Conservation (phyloP, 1,139 yeast species). For the Sugiyamaella pinicola region DNA sequence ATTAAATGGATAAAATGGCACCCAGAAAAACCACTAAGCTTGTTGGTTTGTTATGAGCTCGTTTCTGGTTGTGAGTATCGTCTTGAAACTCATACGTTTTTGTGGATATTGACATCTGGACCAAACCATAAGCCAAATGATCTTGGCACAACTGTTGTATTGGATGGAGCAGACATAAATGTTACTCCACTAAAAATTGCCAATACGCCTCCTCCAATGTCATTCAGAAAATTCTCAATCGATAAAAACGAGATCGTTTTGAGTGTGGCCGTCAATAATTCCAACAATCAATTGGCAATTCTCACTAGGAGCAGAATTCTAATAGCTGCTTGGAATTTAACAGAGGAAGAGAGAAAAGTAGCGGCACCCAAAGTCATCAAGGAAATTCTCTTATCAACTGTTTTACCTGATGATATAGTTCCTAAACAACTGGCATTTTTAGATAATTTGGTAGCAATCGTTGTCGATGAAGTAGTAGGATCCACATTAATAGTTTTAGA, state of each 20-base stretch:
- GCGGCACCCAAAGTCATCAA: slow-evolving; percentile 52
- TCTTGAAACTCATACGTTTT: slow-evolving; percentile 68
- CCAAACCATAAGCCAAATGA: slow-evolving; percentile 70
- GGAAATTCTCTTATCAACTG: slow-evolving; percentile 41
- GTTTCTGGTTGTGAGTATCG: slow-evolving; percentile 36
- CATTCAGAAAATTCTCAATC: slow-evolving; percentile 65
- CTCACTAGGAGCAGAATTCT: slow-evolving; percentile 50
- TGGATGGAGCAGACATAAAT: slow-evolving; percentile 74
- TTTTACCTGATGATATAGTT: slow-evolving; percentile 49
- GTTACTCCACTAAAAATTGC: slow-evolving; percentile 84
- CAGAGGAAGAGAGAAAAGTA: slow-evolving; percentile 37
- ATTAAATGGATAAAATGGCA: slow-evolving; percentile 68
- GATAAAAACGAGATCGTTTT: slow-evolving; percentile 49
- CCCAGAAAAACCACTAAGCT: slow-evolving; percentile 80
- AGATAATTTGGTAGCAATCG: slow-evolving; percentile 55
- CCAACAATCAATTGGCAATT: slow-evolving; percentile 63
- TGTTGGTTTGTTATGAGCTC: slow-evolving; percentile 50
- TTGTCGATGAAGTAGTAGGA: slow-evolving; percentile 49
- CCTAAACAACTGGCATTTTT: slow-evolving; percentile 66
- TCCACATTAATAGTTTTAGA: slow-evolving; percentile 26
- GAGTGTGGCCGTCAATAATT: slow-evolving; percentile 64
- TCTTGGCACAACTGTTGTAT: slow-evolving; percentile 74
- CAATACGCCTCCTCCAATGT: slow-evolving; percentile 93
- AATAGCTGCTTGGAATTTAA: slow-evolving; percentile 47
- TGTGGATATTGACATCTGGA: slow-evolving; percentile 66